A percentile compares a stretch with the other conserved stretches of the same genome.
These are phyloP conservation scores for Rhizoclosmatium sp. DNA, from an alignment of 192 early-diverging fungal genomes.

Conservation along the genomic window DNA sequence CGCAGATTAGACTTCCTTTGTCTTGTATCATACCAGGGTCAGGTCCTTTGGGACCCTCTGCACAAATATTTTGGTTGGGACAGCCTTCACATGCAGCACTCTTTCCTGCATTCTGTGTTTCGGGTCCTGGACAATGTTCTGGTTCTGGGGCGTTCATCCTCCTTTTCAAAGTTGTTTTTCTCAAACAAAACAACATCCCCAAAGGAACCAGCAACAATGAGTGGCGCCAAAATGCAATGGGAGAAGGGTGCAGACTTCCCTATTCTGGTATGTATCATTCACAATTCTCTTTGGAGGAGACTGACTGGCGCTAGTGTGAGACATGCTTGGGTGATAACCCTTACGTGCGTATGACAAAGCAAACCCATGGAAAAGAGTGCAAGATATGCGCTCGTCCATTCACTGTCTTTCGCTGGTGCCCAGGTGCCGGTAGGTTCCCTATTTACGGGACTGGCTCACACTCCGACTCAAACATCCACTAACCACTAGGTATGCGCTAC, in stretches of 20 bases:
- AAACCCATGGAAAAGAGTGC: slow-evolving; percentile 65
- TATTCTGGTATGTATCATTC: slow-evolving; percentile 12
- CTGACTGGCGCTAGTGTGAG: slow-evolving; percentile 73
- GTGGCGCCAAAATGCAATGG: slow-evolving; percentile 39
- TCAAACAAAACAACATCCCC: too few species aligned
- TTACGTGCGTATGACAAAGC: slow-evolving; percentile 90
- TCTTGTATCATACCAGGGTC: slow-evolving; percentile 50
- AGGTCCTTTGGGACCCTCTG: slow-evolving; percentile 51
- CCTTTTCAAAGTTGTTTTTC: too few species aligned
- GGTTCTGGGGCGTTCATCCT: slow-evolving; percentile 43
- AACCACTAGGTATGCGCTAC: slow-evolving; percentile 79
- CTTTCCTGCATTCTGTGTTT: slow-evolving; percentile 58
- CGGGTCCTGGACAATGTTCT: slow-evolving; percentile 60
- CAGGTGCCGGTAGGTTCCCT: slow-evolving; percentile 66
- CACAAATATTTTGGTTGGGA: slow-evolving; percentile 60
- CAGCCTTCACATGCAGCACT: slow-evolving; percentile 60
- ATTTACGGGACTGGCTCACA: not conserved
- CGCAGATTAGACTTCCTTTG: not conserved
- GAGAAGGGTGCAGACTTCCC: slow-evolving; percentile 39
- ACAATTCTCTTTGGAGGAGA: not conserved
- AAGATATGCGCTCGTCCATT: slow-evolving; percentile 91
- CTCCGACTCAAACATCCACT: not conserved
- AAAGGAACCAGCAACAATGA: slow-evolving; percentile 5
- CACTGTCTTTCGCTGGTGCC: slow-evolving; percentile 96
- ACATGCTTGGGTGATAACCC: slow-evolving; percentile 98